These are phyloP conservation scores for Backusella tarrabulga DNA, from an alignment of 192 early-diverging fungal species.

Conservation along the genomic window DNA sequence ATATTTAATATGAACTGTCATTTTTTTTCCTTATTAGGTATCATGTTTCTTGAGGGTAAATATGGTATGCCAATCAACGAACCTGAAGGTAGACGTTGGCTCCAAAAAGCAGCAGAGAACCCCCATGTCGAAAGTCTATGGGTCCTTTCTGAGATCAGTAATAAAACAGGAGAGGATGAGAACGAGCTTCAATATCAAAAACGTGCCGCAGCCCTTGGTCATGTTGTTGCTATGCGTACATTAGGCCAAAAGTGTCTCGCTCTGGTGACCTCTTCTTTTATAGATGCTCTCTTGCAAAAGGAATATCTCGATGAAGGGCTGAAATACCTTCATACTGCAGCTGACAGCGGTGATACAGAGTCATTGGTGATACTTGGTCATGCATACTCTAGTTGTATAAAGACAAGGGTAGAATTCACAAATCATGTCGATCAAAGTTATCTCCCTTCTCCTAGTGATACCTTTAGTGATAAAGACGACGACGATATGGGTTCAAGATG, in stretches of 20 bases:
- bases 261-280: not conserved
- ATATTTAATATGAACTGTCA: not conserved
- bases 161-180: not conserved
- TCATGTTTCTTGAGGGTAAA: slow-evolving; percentile 5
- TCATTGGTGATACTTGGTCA: slow-evolving; percentile 25
- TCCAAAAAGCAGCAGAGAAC: slow-evolving; percentile 5
- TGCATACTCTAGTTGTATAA: slow-evolving; percentile 18
- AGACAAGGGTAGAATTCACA: not conserved
- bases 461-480: not conserved
- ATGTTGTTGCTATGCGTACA: slow-evolving; percentile 21
- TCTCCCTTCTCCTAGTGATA: not conserved
- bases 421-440: not conserved
- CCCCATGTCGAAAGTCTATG: slow-evolving; percentile 3
- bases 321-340: slow-evolving; percentile 10
- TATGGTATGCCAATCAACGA: slow-evolving; percentile 6
- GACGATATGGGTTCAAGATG: not conserved
- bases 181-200: slow-evolving; percentile 5
- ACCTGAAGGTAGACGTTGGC: slow-evolving; percentile 18
- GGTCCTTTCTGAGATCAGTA: not conserved
- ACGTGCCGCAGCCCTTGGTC: slow-evolving; percentile 9
- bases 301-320: slow-evolving; percentile 5
- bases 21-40: not conserved
- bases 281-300: slow-evolving; percentile 7
- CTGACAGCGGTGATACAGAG: slow-evolving; percentile 20
- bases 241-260: slow-evolving; percentile 8